Evolutionary conservation across 2,329 filamentous ascomycete genomes (phyloP).

Genomic region (Pezicula radicicola): DNA sequence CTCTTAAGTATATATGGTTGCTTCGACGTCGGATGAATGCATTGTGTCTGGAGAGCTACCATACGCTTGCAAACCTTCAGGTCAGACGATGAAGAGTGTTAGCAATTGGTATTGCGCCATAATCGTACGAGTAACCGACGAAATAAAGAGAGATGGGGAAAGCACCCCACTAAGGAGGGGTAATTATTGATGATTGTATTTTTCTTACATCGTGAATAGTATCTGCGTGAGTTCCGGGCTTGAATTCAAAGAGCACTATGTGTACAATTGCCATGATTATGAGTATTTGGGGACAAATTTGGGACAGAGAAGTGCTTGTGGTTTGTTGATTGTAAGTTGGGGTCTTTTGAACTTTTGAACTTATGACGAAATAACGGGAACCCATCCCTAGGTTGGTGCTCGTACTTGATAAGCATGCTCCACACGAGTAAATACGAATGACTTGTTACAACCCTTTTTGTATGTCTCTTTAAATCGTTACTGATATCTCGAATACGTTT

Average conservation of each 20-base stretch:
- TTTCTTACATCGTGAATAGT: constrained; percentile 52
- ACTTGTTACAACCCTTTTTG: no score
- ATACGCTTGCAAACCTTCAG: constrained; percentile 52
- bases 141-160: not conserved
- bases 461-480: no score
- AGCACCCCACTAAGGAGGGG: not conserved
- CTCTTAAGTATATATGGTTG: constrained; percentile 58
- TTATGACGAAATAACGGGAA: no score
- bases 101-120: not conserved
- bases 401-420: no score
- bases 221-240: constrained; percentile 43
- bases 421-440: no score
- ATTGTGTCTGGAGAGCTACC: constrained; percentile 53
- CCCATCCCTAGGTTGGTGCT: no score
- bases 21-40: constrained; percentile 55
- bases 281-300: not conserved
- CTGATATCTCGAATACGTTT: no score
- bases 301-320: no score
- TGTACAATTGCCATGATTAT: constrained; percentile 60
- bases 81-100: not conserved
- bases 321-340: no score
- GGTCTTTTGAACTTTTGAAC: no score
- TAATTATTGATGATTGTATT: not conserved
- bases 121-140: not conserved
- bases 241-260: constrained; percentile 67